Base-by-base conservation (phyloP, 2,329 filamentous ascomycete genomes). In the Venturia pyrina region DNA sequence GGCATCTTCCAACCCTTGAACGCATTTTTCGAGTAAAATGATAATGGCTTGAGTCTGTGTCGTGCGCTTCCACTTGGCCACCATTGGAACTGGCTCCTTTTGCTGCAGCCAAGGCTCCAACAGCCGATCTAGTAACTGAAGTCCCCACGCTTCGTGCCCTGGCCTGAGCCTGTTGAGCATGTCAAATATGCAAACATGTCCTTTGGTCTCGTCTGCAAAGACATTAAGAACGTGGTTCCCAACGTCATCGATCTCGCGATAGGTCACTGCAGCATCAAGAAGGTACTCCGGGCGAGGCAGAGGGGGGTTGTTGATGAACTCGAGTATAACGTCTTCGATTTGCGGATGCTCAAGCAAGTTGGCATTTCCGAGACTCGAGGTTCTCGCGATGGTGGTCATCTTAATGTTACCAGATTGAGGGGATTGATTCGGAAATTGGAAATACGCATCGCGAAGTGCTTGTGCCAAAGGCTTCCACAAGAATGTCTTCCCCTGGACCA, bases 21-120 rank as follows among this genome's bases (percentile, higher is more conserved):
- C 44, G 28, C 63, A 57, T 10, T 40, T 73, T 65, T 81, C 77
- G 8, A 71, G 70, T 19, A 81, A 74, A 0, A 82, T 65, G 1
- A 82, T 70, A 71, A 81, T 75, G 21, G 76, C 72, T 65, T 82
- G 80, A 11, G 82, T 70, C 66, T 82, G 80, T n/a, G 79, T 68
- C 0, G 77, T 75, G n/a, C 76, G 75, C 68, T 82, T 82, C 79
- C 79, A 82, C 60, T 77, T 76, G 67, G 73, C 78, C 48, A 81
- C 77, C 44, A 78, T 76, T 4, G 77, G 77, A 11, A 78, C 71
- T 3, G 79, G 77, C 13, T 72, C 68, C 67, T 76, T 78, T 67
- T 82, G 80, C 15, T 70, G 69, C 24, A 70, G 70, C 79, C 80
- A 82, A 11, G 75, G 78, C 37, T 78, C 68, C 4, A 80, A 65